These are phyloP conservation scores for Colletotrichum sojae DNA, from an alignment of 2,329 filamentous ascomycete genomes.

Conservation along the genomic window DNA sequence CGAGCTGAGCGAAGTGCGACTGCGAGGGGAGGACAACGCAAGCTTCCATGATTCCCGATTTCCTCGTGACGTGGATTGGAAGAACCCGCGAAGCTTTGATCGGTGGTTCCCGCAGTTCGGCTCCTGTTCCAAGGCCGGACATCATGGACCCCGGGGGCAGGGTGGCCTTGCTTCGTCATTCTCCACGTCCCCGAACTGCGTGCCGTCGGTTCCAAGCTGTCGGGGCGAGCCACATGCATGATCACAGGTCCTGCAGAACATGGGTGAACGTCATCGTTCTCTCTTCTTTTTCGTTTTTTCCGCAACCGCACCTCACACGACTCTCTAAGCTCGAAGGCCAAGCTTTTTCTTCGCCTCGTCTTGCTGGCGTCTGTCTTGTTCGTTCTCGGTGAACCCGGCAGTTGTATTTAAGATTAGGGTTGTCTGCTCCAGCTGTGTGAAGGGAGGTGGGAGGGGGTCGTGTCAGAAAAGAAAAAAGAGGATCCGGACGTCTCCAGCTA, in stretches of 20 bases:
- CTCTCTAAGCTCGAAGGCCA: neutral
- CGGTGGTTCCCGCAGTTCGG: slow-evolving; percentile 12
- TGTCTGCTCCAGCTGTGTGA: slow-evolving; percentile 2
- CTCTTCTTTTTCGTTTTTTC: neutral
- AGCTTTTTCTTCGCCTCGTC: neutral
- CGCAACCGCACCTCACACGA: neutral
- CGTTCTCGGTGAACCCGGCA: slow-evolving; percentile 4
- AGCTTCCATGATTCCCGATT: neutral
- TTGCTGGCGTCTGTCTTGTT: slow-evolving; percentile 6
- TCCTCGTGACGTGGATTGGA: neutral
- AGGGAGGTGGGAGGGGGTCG: neutral
- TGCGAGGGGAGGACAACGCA: neutral
- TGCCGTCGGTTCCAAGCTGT: slow-evolving; percentile 9
- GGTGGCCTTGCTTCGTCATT: neutral
- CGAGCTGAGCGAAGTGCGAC: neutral
- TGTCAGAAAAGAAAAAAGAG: neutral
- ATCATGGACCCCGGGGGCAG: neutral
- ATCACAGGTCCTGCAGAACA: neutral
- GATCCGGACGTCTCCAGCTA: slow-evolving; percentile 11
- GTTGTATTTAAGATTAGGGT: slow-evolving; percentile 36
- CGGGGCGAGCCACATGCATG: slow-evolving; percentile 18
- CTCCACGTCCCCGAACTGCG: neutral
- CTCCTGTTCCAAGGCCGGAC: neutral
- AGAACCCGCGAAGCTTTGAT: slow-evolving; percentile 17
- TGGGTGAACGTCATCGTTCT: slow-evolving; percentile 10